These are phyloP conservation scores for Tremella mesenterica DNA, from an alignment of 768 basidiomycete genomes.

Conservation along the genomic window DNA sequence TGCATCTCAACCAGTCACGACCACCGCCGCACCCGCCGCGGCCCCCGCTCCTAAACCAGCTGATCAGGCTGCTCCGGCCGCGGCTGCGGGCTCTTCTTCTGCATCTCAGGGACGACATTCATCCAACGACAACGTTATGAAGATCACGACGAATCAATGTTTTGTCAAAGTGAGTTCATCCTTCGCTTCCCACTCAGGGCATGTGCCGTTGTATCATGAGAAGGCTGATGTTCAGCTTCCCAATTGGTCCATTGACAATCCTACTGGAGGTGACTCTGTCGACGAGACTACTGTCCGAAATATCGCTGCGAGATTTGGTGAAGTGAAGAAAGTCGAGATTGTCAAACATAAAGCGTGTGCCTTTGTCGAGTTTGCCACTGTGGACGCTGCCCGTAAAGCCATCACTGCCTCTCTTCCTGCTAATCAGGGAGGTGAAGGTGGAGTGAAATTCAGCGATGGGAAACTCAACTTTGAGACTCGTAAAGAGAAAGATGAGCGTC, in stretches of 20 bases:
- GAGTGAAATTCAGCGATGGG: conserved; percentile 63
- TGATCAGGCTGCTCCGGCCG: conserved; percentile 34
- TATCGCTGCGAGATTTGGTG: conserved; percentile 39
- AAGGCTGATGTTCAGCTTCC: conserved; percentile 42
- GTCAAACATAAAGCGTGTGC: conserved; percentile 82
- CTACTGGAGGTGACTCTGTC: conserved; percentile 22
- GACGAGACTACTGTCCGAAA: conserved; percentile 29
- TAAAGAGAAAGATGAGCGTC: conserved; percentile 80
- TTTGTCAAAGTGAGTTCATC: conserved; percentile 63
- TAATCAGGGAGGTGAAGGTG: conserved; percentile 75
- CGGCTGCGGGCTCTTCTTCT: conserved; percentile 46
- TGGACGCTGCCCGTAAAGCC: conserved; percentile 77
- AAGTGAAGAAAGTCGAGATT: conserved; percentile 77
- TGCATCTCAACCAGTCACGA: background rate
- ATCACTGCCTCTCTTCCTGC: conserved; percentile 64
- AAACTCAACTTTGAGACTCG: conserved; percentile 75
- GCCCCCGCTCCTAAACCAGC: conserved; percentile 41
- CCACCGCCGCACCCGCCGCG: conserved; percentile 1
- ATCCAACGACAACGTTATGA: conserved; percentile 52
- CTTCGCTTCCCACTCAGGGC: background rate
- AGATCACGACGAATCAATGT: conserved; percentile 64
- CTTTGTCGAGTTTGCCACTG: conserved; percentile 73
- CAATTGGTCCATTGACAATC: conserved; percentile 41
- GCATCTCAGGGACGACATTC: conserved; percentile 17
- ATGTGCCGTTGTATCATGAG: conserved; percentile 7